Conservation (phyloP, 2,329 filamentous ascomycete species). For the Graphiopsis chlorocephala region DNA sequence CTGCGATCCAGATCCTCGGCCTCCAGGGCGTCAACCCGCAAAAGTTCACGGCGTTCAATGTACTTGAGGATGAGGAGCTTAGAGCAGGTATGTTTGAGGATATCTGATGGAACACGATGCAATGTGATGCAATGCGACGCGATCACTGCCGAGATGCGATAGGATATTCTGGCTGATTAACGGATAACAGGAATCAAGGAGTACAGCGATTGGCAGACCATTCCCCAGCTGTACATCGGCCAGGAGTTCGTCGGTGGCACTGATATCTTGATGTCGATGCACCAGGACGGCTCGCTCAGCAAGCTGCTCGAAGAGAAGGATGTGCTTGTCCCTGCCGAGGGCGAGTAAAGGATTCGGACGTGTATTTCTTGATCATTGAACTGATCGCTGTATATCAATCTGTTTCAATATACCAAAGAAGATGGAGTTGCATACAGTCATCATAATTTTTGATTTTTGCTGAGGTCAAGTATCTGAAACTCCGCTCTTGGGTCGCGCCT, state of each 20-base stretch:
- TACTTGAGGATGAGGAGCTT: conserved; percentile 85
- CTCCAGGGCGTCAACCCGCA: conserved; percentile 90
- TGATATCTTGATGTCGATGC: conserved; percentile 95
- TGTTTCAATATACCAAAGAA: conserved; percentile 8
- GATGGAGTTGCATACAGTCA: background rate
- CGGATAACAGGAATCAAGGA: conserved; percentile 85
- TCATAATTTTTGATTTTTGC: too few species aligned
- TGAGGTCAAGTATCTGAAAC: background rate
- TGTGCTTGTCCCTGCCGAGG: conserved; percentile 67
- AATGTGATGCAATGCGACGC: background rate
- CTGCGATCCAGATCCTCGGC: conserved; percentile 90
- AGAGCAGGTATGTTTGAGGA: conserved; percentile 62
- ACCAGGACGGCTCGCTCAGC: conserved; percentile 89
- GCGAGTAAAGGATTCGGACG: conserved; percentile 2
- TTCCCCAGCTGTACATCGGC: conserved; percentile 91
- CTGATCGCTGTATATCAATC: background rate
- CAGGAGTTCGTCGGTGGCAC: conserved; percentile 98
- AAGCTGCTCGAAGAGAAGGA: conserved; percentile 90
- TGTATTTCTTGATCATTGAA: background rate
- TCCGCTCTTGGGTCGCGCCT: background rate
- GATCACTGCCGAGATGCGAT: background rate
- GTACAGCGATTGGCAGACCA: conserved; percentile 98
- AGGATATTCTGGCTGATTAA: background rate
- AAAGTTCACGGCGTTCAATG: conserved; percentile 98
- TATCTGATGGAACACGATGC: background rate